phyloP scores from a whole-genome alignment of 495 filamentous ascomycete species.

The Tuber borchii region DNA sequence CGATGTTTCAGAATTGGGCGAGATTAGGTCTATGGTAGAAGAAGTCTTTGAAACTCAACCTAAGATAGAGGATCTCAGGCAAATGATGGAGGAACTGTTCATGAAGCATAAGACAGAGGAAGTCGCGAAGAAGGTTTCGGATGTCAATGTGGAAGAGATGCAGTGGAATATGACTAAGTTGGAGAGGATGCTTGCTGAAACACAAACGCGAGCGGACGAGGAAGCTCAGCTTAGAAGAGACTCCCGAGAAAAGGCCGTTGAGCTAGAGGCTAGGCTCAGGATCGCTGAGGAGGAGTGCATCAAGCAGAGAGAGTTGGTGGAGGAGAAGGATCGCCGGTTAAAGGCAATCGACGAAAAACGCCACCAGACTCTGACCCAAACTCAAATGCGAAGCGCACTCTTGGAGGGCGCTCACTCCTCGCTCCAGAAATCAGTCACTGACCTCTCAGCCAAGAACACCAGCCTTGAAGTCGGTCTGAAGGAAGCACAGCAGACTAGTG shows the following conservation, averaged over 20 bases:
- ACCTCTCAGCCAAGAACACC: constrained; percentile 35
- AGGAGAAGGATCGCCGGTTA: constrained; percentile 35
- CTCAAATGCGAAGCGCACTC: constrained; percentile 41
- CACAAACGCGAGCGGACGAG: constrained; percentile 28
- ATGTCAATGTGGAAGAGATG: constrained; percentile 32
- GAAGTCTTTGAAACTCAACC: constrained; percentile 32
- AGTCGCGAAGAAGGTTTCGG: constrained; percentile 18
- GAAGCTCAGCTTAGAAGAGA: constrained; percentile 34
- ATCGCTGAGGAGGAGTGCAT: constrained; percentile 37
- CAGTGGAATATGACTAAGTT: constrained; percentile 25
- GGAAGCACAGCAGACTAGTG: constrained; percentile 32
- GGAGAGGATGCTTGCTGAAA: constrained; percentile 32
- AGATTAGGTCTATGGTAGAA: constrained; percentile 23
- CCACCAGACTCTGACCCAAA: constrained; percentile 33
- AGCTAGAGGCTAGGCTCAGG: constrained; percentile 38
- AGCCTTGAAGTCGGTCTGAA: constrained; percentile 31
- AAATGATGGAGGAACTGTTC: constrained; percentile 36
- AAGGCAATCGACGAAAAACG: constrained; percentile 41
- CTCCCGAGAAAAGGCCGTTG: constrained; percentile 33
- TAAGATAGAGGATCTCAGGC: constrained; percentile 34
- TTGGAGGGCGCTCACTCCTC: constrained; percentile 40
- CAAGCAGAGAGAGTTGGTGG: constrained; percentile 33
- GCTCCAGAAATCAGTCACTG: constrained; percentile 38
- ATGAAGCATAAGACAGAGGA: constrained; percentile 36
- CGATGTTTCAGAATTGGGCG: constrained; percentile 22